Evolutionary conservation across 805 yeast species (phyloP), one percentile per base, ranked within the genome.

Genomic region (Nakazawaea ambrosiae): DNA sequence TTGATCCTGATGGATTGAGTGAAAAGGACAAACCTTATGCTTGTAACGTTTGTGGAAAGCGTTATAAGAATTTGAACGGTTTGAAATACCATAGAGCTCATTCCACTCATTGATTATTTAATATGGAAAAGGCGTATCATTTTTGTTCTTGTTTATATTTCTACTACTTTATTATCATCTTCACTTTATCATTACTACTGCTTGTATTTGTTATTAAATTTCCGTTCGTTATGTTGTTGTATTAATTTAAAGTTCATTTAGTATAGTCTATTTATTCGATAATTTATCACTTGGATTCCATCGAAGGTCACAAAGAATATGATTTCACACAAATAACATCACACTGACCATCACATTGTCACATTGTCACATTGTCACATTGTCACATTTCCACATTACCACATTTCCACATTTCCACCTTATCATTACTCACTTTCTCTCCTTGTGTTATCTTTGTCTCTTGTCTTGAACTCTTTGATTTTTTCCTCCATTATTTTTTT

Each of bases 1-100:
- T 90, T 43, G 96, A 92, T 59, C 98, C 98, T 10, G 96, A 90
- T 57, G 95, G 95, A 4, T 81, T 87, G 61, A 95, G 89, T 17
- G 98, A 92, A 60, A 89, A 87, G 66, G 98, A 92, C 66, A 92
- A 92, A 65, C 98, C 98, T 27, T 92, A 90, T 60, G 74, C 97
- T 54, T 92, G 98, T 63, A 97, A 92, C 63, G 96, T 90, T 30
- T 92, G 98, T 64, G 97, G 97, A 42, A 92, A 90, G 63, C 68
- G 98, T 40, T 92, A 92, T 66, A 92, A 92, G 70, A 92, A 92
- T 55, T 67, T 92, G 53, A 92, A 92, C 58, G 98, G 98, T 20
- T 70, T 92, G 60, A 92, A 92, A 62, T 92, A 92, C 60, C 98
- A 92, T 61, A 76, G 97, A 51, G 97, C 96, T 17, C 98, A 92